A percentile compares a stretch with the other conserved stretches of the same genome.
These are phyloP conservation scores for Russula sp. DNA, from an alignment of 768 basidiomycete species.

Conservation along the genomic window DNA sequence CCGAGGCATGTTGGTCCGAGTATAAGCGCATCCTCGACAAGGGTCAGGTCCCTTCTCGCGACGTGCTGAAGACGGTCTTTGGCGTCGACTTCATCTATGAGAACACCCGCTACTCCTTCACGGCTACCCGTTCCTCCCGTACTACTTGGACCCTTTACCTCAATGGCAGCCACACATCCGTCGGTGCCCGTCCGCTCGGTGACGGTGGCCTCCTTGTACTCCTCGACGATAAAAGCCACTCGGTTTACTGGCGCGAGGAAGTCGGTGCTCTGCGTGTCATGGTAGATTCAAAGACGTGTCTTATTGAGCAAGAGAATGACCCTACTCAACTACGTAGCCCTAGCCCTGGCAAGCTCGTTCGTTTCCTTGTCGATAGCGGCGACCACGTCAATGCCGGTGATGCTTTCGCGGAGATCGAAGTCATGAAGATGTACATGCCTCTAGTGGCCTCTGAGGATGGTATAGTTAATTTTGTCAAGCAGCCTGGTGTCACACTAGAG, in stretches of 20 bases:
- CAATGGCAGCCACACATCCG: conserved; percentile 89
- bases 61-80: conserved; percentile 94
- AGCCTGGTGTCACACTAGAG: conserved; percentile 93
- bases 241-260: conserved; percentile 97
- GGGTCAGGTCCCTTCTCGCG: conserved; percentile 93
- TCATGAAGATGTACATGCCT: conserved; percentile 99
- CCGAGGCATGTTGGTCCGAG: conserved; percentile 84
- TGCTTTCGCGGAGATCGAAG: conserved; percentile 97
- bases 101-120: conserved; percentile 91
- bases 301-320: conserved; percentile 99
- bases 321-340: conserved; percentile 96
- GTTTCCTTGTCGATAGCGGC: conserved; percentile 93
- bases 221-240: conserved; percentile 92
- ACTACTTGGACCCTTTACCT: conserved; percentile 92
- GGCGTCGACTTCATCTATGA: conserved; percentile 97
- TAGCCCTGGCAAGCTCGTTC: conserved; percentile 92
- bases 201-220: conserved; percentile 92
- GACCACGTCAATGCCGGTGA: conserved; percentile 97
- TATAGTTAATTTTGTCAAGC: conserved; percentile 92
- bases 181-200: conserved; percentile 87
- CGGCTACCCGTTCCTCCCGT: conserved; percentile 83
- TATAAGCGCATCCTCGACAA: conserved; percentile 96
- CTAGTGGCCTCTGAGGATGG: conserved; percentile 93
- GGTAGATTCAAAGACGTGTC: conserved; percentile 95
- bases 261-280: conserved; percentile 88